These are phyloP conservation scores for Hypsizygus ulmarius DNA, from an alignment of 1,284 basidiomycete genomes.

Conservation along the genomic window DNA sequence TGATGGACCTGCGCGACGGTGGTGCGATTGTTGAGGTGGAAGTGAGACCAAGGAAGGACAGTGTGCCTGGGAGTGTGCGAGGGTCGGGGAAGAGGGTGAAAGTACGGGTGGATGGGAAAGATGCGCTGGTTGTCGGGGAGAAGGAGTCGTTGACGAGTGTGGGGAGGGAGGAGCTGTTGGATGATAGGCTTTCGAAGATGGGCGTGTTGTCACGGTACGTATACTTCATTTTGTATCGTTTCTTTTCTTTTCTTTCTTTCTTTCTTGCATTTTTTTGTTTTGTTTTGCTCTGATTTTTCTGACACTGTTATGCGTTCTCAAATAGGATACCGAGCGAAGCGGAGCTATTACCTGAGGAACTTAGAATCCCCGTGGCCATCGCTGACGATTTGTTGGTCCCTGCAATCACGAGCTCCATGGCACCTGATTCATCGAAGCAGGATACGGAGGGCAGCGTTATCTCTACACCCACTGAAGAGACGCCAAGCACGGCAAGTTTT, in stretches of 20 bases:
- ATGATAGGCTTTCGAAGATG: slow-evolving; percentile 63
- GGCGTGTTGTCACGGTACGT: slow-evolving; percentile 58
- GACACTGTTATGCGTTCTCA: too few relatives aligned
- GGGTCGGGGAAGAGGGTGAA: slow-evolving; percentile 27
- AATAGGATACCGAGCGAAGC: slow-evolving; percentile 43
- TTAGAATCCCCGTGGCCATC: slow-evolving; percentile 62
- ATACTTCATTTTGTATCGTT: slow-evolving; percentile 20
- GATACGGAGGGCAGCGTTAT: slow-evolving; percentile 8
- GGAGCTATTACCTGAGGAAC: slow-evolving; percentile 57
- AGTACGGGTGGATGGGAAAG: slow-evolving; percentile 54
- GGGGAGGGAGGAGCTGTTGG: slow-evolving; percentile 70
- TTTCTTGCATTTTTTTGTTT: background rate
- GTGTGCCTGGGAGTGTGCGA: slow-evolving; percentile 11
- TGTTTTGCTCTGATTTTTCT: slow-evolving; percentile 10
- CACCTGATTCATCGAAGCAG: slow-evolving; percentile 14
- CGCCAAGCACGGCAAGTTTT: slow-evolving; percentile 22
- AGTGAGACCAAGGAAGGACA: slow-evolving; percentile 21
- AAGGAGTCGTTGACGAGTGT: slow-evolving; percentile 68
- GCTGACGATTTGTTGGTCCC: slow-evolving; percentile 56
- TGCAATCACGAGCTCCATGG: slow-evolving; percentile 19
- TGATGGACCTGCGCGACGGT: slow-evolving; percentile 64
- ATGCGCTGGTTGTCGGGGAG: slow-evolving; percentile 63
- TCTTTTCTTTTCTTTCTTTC: background rate
- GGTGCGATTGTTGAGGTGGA: slow-evolving; percentile 43
- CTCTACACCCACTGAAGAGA: slow-evolving; percentile 22